A percentile compares a stretch with the other conserved stretches of the same genome.
phyloP scores from a whole-genome alignment of 1,284 basidiomycete genomes.

The Meripilus lineatus region DNA sequence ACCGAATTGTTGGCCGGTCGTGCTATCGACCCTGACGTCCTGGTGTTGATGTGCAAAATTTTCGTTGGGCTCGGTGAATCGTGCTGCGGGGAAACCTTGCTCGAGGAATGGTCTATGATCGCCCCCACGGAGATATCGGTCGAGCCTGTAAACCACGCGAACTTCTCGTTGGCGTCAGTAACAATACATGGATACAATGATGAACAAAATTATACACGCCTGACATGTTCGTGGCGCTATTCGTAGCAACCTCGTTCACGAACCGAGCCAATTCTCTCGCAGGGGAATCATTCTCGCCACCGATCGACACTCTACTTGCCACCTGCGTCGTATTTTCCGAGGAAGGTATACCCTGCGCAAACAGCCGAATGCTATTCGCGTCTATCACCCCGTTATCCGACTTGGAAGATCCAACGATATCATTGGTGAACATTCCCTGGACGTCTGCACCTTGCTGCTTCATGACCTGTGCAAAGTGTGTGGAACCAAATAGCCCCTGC shows the following conservation, averaged over 20 bases:
- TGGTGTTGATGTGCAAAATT: constrained; percentile 55
- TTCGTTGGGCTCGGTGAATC: constrained; percentile 52
- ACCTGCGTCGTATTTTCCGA: constrained; percentile 35
- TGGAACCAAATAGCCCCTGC: constrained; percentile 44
- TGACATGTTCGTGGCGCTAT: constrained; percentile 41
- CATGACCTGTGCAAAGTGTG: constrained; percentile 40
- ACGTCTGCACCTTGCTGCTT: constrained; percentile 40
- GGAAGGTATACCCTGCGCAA: constrained; percentile 43
- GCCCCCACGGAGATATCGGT: constrained; percentile 48
- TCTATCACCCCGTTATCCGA: constrained; percentile 41
- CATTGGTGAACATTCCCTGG: constrained; percentile 50
- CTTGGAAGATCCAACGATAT: constrained; percentile 47
- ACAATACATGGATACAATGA: neutral
- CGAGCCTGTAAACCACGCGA: constrained; percentile 42
- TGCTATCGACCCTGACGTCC: constrained; percentile 39
- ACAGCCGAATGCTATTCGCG: constrained; percentile 44
- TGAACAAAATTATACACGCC: constrained; percentile 30
- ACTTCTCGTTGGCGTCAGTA: constrained; percentile 24
- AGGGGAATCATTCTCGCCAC: constrained; percentile 50
- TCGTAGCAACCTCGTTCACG: constrained; percentile 42
- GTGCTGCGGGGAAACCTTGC: constrained; percentile 45
- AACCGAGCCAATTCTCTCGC: constrained; percentile 47
- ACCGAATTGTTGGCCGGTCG: constrained; percentile 45
- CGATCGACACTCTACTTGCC: constrained; percentile 32
- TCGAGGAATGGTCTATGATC: constrained; percentile 48